Evolutionary conservation across 441 rosid genomes (phyloP).

Genomic region (Biscutella laevigata): DNA sequence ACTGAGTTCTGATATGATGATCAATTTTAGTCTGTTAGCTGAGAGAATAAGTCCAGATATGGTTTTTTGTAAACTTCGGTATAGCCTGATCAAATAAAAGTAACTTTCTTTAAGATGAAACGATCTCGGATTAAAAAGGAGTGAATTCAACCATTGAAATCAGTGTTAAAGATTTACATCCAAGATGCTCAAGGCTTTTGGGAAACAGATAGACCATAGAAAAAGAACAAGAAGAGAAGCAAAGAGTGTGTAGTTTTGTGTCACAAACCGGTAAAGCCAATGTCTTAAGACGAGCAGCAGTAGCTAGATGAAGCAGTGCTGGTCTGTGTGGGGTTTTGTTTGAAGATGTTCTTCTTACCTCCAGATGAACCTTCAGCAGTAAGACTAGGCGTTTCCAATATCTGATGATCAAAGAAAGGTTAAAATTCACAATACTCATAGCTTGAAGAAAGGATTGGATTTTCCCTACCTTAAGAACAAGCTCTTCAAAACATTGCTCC

Average conservation of each 20-base stretch:
- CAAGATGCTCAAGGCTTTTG: no score
- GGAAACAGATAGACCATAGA: no score
- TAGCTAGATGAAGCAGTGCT: slow-evolving; percentile 45
- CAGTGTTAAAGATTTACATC: no score
- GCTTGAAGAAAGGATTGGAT: background rate
- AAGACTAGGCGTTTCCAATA: slow-evolving; percentile 80
- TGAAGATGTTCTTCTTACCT: slow-evolving; percentile 76
- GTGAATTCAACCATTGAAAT: no score
- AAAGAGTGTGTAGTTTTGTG: slow-evolving; percentile 2
- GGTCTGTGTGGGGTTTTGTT: slow-evolving; percentile 53
- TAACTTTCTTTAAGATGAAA: no score
- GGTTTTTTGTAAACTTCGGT: no score
- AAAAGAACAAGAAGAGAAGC: slow-evolving; percentile 11
- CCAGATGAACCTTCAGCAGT: slow-evolving; percentile 70
- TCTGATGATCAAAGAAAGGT: slow-evolving; percentile 34
- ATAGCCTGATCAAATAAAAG: no score
- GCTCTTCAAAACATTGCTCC: slow-evolving; percentile 78
- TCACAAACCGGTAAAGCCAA: slow-evolving; percentile 8
- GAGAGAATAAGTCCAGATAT: no score
- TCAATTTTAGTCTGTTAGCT: no score
- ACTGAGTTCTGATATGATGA: no score
- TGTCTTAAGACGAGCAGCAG: slow-evolving; percentile 44
- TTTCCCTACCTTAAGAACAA: slow-evolving; percentile 48
- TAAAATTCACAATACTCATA: no score
- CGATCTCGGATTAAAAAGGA: no score